These are phyloP conservation scores for Acanthamoeba healyi DNA, from an alignment of 208 protist genomes.

Conservation along the genomic window DNA sequence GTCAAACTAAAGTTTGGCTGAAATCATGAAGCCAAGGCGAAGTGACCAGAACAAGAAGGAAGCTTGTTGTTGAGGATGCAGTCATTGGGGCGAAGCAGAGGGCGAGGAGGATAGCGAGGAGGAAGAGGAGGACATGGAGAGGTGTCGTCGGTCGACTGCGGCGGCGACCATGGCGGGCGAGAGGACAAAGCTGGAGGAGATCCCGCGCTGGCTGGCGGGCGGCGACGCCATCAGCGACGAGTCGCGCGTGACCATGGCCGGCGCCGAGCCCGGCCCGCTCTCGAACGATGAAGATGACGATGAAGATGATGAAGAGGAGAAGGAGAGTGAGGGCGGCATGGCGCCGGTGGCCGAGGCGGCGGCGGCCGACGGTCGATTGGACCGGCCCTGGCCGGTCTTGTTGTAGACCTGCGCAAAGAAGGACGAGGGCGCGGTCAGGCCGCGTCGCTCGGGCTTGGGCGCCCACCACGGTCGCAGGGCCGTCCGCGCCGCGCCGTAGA, in stretches of 20 bases:
- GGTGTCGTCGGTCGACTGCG: background rate
- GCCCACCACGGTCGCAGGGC: slow-evolving; percentile 38
- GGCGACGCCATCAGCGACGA: background rate
- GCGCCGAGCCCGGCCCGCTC: background rate
- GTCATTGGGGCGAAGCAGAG: background rate
- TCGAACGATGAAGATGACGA: background rate
- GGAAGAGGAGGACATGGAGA: background rate
- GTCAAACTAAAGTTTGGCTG: no score
- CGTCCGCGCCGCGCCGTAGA: slow-evolving; percentile 46
- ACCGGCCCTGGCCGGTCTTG: slow-evolving; percentile 18
- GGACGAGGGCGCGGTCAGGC: slow-evolving; percentile 11
- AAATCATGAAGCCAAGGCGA: no score
- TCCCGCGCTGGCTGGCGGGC: background rate
- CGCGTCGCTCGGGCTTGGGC: background rate
- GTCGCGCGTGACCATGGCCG: background rate
- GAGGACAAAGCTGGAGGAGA: background rate
- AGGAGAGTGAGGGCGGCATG: background rate
- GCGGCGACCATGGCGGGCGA: background rate
- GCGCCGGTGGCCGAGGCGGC: no score
- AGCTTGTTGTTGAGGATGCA: no score
- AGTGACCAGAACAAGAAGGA: no score
- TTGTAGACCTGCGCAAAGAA: slow-evolving; percentile 62
- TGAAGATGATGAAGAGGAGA: background rate
- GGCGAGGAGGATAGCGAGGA: background rate
- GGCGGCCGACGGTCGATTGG: background rate